Evolutionary conservation across 148 eudicot species (phyloP), one percentile per base, ranked within the genome.

Genomic region (Silene latifolia): DNA sequence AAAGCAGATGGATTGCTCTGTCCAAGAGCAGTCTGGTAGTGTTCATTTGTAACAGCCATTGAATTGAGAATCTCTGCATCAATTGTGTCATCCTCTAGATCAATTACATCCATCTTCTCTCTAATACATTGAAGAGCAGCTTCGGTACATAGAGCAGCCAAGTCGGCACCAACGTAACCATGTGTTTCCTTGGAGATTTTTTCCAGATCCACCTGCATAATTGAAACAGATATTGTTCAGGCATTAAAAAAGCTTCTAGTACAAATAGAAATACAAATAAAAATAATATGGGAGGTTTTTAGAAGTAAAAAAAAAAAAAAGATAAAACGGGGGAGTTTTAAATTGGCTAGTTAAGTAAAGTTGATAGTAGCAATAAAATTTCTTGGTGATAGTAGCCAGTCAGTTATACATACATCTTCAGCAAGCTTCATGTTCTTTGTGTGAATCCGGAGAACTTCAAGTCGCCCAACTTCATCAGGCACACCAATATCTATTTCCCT

Each of bases 81-180:
- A 71, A 92, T 92, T 23, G 87, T 66, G 42, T 92, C 97, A 72
- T 92, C 97, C 75, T 92, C 97, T 77, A 92, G 78, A 78, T 92
- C 97, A 74, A 92, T 92, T 27, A 92, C 94, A 78, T 92, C 97
- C 97, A 92, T 92, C 85, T 92, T 92, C 85, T 92, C 97, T 74
- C 97, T 87, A 74, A 92, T 92, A 76, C 97, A 92, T 39, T 92
- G 94, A 39, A 92, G 91, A 59, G 97, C 97, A 78, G 90, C 89
- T 85, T 92, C 97, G 74, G 97, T 92, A 72, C 97, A 92, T 67
- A 92, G 60, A 61, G 97, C 97, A 62, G 97, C 97, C 63, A 92
- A 67, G 63, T 92, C 97, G 66, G 97, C 90, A 73, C 97, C 97
- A 67, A 89, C 97, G 79, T 87, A 92, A 5, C 97, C 97, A 69